These are phyloP conservation scores for Fusarium sp. DNA, from an alignment of 2,329 filamentous ascomycete species.

Conservation along the genomic window DNA sequence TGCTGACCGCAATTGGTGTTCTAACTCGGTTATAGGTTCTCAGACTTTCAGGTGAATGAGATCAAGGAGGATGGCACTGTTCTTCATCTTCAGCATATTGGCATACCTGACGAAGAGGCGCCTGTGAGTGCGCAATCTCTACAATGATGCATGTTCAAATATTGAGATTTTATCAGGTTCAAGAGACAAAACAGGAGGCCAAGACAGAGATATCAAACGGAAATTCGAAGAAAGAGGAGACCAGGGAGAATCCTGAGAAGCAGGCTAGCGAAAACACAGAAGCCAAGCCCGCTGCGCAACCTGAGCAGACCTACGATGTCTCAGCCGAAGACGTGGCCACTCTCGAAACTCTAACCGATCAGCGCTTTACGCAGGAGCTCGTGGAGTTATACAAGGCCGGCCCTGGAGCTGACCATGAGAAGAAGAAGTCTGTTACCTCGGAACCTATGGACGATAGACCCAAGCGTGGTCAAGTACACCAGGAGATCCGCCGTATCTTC, in stretches of 20 bases:
- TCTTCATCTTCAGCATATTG: constrained; percentile 73
- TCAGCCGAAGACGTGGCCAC: constrained; percentile 49
- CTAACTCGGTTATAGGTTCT: constrained; percentile 69
- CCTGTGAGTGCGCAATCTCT: constrained; percentile 13
- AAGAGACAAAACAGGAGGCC: constrained; percentile 27
- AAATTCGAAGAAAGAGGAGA: constrained; percentile 26
- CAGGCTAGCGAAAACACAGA: constrained; percentile 36
- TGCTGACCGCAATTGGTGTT: not conserved
- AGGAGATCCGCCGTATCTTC: constrained; percentile 83
- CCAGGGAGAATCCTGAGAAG: constrained; percentile 26
- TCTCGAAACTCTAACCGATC: constrained; percentile 56
- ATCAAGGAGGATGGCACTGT: constrained; percentile 82
- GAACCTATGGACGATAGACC: constrained; percentile 58
- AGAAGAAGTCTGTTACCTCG: constrained; percentile 53
- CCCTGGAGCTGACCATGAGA: constrained; percentile 45
- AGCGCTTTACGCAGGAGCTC: constrained; percentile 55
- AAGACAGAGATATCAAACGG: constrained; percentile 20
- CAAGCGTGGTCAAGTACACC: constrained; percentile 62
- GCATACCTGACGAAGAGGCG: constrained; percentile 38
- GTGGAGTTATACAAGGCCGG: constrained; percentile 56
- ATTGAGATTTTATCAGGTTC: constrained; percentile 28
- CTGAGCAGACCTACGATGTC: constrained; percentile 44
- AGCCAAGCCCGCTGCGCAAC: constrained; percentile 26
- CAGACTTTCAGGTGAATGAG: constrained; percentile 94
- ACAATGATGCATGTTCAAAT: not conserved